phyloP scores from a whole-genome alignment of 1,284 basidiomycete genomes.

The Athelia sp. region DNA sequence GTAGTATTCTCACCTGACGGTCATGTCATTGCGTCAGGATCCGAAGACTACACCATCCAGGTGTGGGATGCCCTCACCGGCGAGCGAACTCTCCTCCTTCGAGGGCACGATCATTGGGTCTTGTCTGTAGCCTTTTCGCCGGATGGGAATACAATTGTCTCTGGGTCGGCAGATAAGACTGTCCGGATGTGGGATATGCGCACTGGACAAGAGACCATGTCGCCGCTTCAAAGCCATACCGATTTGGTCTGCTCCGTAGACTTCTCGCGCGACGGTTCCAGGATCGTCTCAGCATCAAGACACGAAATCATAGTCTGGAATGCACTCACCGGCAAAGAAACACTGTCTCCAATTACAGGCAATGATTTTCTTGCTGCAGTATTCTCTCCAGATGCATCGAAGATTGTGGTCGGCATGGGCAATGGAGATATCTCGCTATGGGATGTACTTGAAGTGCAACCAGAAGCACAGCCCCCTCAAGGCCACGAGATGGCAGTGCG shows the following conservation, averaged over 20 bases:
- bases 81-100: not conserved
- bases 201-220: not conserved
- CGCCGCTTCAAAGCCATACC: not conserved
- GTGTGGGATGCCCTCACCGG: not conserved
- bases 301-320: not conserved
- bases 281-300: not conserved
- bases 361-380: too few species aligned
- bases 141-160: constrained; percentile 7
- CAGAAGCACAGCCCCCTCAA: too few species aligned
- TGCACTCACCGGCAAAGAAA: not conserved
- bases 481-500: too few species aligned
- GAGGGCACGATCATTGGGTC: constrained; percentile 8
- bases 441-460: too few species aligned
- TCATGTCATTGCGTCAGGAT: not conserved
- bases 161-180: constrained; percentile 9
- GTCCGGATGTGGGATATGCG: constrained; percentile 10
- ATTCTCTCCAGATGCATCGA: too few species aligned
- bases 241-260: not conserved
- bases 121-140: constrained; percentile 12
- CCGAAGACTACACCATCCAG: not conserved
- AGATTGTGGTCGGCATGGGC: too few species aligned
- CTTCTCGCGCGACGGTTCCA: not conserved
- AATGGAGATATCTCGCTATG: too few species aligned
- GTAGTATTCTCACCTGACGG: not conserved
- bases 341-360: too few species aligned